phyloP scores from a whole-genome alignment of 2,329 filamentous ascomycete genomes.

The Clonostachys sp. region DNA sequence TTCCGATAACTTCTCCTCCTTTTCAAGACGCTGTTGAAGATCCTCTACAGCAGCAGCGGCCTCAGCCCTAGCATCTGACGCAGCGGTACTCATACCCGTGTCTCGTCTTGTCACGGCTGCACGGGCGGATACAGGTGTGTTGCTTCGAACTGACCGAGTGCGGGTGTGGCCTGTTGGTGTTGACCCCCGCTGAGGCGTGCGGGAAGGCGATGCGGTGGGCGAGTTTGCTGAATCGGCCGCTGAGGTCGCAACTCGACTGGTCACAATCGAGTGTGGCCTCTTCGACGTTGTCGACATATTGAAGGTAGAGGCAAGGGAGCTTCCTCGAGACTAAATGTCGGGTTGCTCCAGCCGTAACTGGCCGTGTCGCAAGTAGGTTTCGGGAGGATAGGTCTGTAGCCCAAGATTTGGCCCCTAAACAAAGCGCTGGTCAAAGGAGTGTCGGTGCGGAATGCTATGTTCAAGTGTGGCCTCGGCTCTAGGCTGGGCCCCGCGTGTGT shows the following conservation, averaged over 20 bases:
- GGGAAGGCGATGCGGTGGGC: slow-evolving; percentile 29
- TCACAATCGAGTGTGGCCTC: slow-evolving; percentile 44
- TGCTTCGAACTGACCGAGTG: slow-evolving; percentile 60
- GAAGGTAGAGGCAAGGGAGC: neutral
- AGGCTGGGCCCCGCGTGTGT: too few species aligned
- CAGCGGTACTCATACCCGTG: slow-evolving; percentile 42
- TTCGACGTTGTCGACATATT: slow-evolving; percentile 50
- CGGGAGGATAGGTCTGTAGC: too few species aligned
- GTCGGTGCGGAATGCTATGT: too few species aligned
- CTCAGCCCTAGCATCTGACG: slow-evolving; percentile 75
- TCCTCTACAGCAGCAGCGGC: slow-evolving; percentile 77
- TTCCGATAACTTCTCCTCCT: slow-evolving; percentile 73
- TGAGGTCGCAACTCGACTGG: slow-evolving; percentile 35
- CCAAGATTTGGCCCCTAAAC: too few species aligned
- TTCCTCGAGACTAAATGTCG: neutral
- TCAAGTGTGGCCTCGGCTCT: too few species aligned
- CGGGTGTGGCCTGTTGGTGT: slow-evolving; percentile 39
- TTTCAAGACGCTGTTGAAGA: slow-evolving; percentile 75
- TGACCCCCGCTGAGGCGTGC: slow-evolving; percentile 29
- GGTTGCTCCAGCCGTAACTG: neutral
- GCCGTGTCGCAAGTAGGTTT: too few species aligned
- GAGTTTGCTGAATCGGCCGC: slow-evolving; percentile 24
- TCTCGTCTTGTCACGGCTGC: slow-evolving; percentile 61
- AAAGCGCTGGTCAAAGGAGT: too few species aligned
- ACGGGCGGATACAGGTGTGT: slow-evolving; percentile 68